Evolutionary conservation across 768 basidiomycete genomes (phyloP).

Genomic region (Leccinum rimulosum): DNA sequence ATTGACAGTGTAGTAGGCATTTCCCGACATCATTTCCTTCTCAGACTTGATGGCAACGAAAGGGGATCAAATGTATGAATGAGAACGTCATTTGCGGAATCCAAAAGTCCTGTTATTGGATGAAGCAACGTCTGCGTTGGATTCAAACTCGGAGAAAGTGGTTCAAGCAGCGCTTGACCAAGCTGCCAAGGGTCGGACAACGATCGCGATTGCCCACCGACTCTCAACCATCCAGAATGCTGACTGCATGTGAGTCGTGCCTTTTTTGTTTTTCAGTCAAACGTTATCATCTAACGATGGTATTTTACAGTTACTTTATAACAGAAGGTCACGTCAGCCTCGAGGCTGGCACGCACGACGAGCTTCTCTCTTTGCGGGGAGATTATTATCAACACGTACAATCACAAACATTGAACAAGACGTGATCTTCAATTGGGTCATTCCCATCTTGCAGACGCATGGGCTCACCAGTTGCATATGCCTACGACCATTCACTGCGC

Average conservation of each 20-base stretch:
- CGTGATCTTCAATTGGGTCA: not conserved
- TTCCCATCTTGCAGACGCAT: too few relatives aligned
- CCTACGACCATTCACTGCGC: too few relatives aligned
- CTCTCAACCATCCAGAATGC: constrained; percentile 92
- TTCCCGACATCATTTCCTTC: not conserved
- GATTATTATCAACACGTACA: constrained; percentile 86
- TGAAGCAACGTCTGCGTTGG: constrained; percentile 89
- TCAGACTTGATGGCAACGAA: not conserved
- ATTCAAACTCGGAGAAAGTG: constrained; percentile 89
- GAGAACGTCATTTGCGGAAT: constrained; percentile 54
- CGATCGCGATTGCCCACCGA: constrained; percentile 93
- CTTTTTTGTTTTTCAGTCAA: not conserved
- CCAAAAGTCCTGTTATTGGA: constrained; percentile 87
- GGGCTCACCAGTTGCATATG: too few relatives aligned
- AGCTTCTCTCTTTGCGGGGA: constrained; percentile 62
- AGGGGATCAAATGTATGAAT: not conserved
- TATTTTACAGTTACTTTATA: constrained; percentile 69
- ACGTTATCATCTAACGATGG: not conserved
- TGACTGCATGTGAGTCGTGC: constrained; percentile 67
- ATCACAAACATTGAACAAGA: constrained; percentile 66
- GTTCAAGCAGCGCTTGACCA: constrained; percentile 93
- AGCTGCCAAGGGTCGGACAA: constrained; percentile 90
- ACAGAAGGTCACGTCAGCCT: constrained; percentile 75
- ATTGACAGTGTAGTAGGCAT: too few relatives aligned
- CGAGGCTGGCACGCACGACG: constrained; percentile 87